Percentiles rank a stretch among this genome's conserved stretches.
Conservation (phyloP, 345 rosid species). For the Eucalyptus erythrocorys region DNA sequence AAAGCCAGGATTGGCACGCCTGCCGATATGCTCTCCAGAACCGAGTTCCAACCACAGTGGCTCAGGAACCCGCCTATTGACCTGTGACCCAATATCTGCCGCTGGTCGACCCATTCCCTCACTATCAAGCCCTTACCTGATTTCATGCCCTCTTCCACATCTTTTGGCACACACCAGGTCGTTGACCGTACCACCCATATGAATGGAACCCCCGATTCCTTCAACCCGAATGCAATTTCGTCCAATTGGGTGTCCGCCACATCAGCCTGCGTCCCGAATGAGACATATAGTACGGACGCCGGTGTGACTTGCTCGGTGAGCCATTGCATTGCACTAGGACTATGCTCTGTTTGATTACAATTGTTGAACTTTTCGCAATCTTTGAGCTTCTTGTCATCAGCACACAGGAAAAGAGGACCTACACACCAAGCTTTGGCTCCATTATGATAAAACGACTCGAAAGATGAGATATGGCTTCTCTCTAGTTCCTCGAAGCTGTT, state of each 20-base stretch:
- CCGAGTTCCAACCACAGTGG: constrained; percentile 15
- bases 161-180: not conserved
- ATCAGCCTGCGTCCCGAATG: not conserved
- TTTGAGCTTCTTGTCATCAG: not conserved
- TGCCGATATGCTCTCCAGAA: constrained; percentile 5
- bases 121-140: not conserved
- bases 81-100: not conserved
- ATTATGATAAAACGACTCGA: not conserved
- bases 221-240: not conserved
- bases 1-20: constrained; percentile 14
- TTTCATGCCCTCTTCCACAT: not conserved
- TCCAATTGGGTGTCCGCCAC: not conserved
- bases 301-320: not conserved
- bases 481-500: constrained; percentile 18
- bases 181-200: not conserved
- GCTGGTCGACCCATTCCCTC: constrained; percentile 1
- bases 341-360: not conserved
- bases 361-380: not conserved
- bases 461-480: not conserved
- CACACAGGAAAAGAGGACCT: not conserved
- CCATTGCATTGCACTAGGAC: not conserved
- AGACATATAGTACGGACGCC: not conserved
- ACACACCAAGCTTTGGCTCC: not conserved
- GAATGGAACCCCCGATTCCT: not conserved
- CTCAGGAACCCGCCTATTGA: not conserved